Percentiles rank a stretch among this genome's conserved stretches.
These are phyloP conservation scores for Strobilomyces dryophilus DNA, from an alignment of 768 basidiomycete species.

Conservation along the genomic window DNA sequence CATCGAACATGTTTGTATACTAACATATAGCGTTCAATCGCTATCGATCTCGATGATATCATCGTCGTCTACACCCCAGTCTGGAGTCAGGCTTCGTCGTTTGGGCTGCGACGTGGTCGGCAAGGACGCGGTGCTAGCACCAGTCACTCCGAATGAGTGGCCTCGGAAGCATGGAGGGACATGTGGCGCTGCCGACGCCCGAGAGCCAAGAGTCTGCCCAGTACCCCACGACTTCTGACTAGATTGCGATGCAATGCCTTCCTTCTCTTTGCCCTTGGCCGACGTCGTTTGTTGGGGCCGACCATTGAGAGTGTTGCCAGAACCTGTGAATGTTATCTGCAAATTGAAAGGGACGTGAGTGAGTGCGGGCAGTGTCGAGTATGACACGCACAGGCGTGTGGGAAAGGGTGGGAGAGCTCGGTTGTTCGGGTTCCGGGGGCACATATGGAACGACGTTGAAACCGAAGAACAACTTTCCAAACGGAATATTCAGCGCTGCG, in stretches of 20 bases:
- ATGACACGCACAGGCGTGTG: conserved; percentile 27
- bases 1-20: background rate
- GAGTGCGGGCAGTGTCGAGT: background rate
- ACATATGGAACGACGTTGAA: conserved; percentile 75
- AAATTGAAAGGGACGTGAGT: background rate
- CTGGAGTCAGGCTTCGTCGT: conserved; percentile 65
- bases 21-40: conserved; percentile 41
- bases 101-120: conserved; percentile 35
- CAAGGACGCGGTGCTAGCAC: conserved; percentile 44
- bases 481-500: conserved; percentile 84
- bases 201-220: conserved; percentile 50
- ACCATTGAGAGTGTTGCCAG: conserved; percentile 66
- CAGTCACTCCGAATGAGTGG: conserved; percentile 51
- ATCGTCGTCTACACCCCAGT: conserved; percentile 82
- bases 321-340: conserved; percentile 54
- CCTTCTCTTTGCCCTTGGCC: conserved; percentile 54
- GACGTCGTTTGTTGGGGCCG: conserved; percentile 35
- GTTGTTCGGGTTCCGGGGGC: conserved; percentile 38
- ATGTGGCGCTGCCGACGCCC: conserved; percentile 13
- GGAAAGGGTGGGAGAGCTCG: conserved; percentile 27
- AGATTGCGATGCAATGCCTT: conserved; percentile 31
- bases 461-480: conserved; percentile 96
- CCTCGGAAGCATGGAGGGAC: conserved; percentile 32
- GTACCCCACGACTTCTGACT: conserved; percentile 38
- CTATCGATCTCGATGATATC: conserved; percentile 84